Evolutionary conservation across 805 yeast species (phyloP).

Genomic region (Nakazawaea molendinolei): DNA sequence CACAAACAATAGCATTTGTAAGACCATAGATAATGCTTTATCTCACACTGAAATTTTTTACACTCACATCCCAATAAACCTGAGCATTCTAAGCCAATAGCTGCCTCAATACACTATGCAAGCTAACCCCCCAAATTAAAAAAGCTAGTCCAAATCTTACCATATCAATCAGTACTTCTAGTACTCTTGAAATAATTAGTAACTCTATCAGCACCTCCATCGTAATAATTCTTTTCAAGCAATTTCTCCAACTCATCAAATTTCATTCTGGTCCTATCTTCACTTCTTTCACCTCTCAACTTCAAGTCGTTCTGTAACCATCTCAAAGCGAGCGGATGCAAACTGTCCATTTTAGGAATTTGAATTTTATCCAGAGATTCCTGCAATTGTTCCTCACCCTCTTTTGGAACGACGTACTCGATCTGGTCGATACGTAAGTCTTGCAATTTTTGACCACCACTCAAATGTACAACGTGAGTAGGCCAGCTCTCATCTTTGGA

Average conservation of each 20-base stretch:
- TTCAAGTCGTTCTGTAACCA: constrained; percentile 56
- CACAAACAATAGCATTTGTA: too few species aligned
- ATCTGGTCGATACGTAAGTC: constrained; percentile 27
- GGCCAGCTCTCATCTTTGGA: constrained; percentile 55
- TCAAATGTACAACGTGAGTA: constrained; percentile 71
- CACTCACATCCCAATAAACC: too few species aligned
- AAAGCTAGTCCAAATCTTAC: too few species aligned
- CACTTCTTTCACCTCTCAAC: constrained; percentile 49
- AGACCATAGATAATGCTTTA: too few species aligned
- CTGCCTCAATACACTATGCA: too few species aligned
- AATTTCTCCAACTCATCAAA: constrained; percentile 48
- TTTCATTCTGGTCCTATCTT: constrained; percentile 36
- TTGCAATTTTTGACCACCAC: constrained; percentile 49
- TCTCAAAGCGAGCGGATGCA: constrained; percentile 67
- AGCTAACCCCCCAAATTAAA: too few species aligned
- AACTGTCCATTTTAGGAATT: constrained; percentile 40
- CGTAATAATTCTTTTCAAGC: constrained; percentile 35
- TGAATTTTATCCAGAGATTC: constrained; percentile 20
- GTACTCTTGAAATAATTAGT: constrained; percentile 47
- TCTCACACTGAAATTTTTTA: too few species aligned
- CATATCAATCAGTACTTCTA: constrained; percentile 27
- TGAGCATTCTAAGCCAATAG: too few species aligned
- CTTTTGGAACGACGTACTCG: constrained; percentile 17
- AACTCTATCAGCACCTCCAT: constrained; percentile 35
- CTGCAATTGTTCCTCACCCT: constrained; percentile 18